Percentiles rank a stretch among this genome's conserved stretches.
phyloP scores from a whole-genome alignment of 192 early-diverging fungal species.

The Dissophora ornata region DNA sequence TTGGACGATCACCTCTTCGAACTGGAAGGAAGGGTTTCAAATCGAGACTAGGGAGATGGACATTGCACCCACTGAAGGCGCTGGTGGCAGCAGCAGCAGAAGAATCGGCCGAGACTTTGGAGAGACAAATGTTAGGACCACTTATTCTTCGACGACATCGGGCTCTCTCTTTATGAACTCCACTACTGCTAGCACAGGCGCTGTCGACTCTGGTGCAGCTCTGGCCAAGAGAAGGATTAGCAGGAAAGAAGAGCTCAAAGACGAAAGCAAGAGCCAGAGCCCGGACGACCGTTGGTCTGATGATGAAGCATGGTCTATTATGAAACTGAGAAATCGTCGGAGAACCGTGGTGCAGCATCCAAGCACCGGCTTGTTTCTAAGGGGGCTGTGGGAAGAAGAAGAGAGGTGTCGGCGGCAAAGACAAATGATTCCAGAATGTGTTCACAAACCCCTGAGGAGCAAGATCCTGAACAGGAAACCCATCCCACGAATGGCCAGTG shows the following conservation, averaged over 20 bases:
- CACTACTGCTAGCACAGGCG: neutral
- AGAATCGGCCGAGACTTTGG: no score
- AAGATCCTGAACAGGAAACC: constrained; percentile 48
- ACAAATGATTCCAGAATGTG: constrained; percentile 47
- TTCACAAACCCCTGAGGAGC: constrained; percentile 34
- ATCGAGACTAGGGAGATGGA: neutral
- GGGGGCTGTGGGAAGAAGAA: constrained; percentile 51
- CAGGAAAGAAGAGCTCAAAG: neutral
- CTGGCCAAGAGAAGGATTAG: no score
- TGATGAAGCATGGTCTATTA: neutral
- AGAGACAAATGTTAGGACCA: no score
- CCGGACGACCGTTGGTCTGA: neutral
- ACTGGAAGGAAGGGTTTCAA: neutral
- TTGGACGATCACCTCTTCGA: constrained; percentile 14
- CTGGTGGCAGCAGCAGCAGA: neutral
- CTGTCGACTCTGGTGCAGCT: neutral
- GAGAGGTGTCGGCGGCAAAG: constrained; percentile 20
- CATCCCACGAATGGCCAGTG: constrained; percentile 1
- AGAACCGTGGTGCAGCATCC: constrained; percentile 28
- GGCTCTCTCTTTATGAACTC: no score
- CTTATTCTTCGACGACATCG: no score
- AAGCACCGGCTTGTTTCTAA: constrained; percentile 20
- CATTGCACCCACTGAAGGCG: no score
- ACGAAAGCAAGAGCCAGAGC: neutral
- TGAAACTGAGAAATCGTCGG: neutral